Percentiles rank a stretch among this genome's conserved stretches.
Evolutionary conservation across 2,329 filamentous ascomycete species (phyloP).

Genomic region (Pochonia chlamydosporia): DNA sequence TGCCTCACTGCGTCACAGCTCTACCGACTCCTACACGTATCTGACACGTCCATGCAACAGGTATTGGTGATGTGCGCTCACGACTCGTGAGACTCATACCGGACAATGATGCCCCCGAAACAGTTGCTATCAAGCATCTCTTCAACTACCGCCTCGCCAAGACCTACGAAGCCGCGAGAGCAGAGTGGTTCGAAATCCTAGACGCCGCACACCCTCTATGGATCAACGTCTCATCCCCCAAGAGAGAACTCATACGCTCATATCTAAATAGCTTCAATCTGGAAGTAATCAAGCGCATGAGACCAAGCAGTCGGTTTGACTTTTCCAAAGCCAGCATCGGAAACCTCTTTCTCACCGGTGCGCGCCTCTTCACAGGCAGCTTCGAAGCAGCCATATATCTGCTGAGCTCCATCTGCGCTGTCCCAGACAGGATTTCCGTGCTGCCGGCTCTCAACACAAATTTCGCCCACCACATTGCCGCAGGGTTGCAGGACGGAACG

Average conservation of each 20-base stretch:
- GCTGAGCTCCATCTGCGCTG: conserved; percentile 78
- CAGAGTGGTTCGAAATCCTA: conserved; percentile 84
- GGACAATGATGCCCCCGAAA: conserved; percentile 53
- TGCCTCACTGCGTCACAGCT: conserved; percentile 12
- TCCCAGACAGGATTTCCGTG: conserved; percentile 69
- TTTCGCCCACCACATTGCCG: conserved; percentile 91
- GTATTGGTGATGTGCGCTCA: conserved; percentile 42
- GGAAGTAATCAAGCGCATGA: conserved; percentile 70
- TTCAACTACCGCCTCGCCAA: conserved; percentile 80
- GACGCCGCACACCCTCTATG: conserved; percentile 77
- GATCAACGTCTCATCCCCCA: conserved; percentile 62
- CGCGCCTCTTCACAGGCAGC: conserved; percentile 82
- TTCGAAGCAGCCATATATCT: conserved; percentile 93
- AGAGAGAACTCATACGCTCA: conserved; percentile 71
- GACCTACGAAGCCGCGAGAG: conserved; percentile 53
- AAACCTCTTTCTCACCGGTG: conserved; percentile 77
- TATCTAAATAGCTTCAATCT: conserved; percentile 72
- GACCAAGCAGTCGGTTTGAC: conserved; percentile 69
- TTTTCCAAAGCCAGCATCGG: conserved; percentile 72
- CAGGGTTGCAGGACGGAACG: conserved; percentile 68
- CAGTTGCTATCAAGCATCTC: conserved; percentile 68
- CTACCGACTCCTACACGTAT: not conserved
- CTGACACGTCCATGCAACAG: conserved; percentile 38
- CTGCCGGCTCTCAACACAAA: conserved; percentile 92
- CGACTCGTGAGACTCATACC: conserved; percentile 89